A percentile compares a stretch with the other conserved stretches of the same genome.
Conservation (phyloP, 1,284 basidiomycete genomes). For the Naganishia cerealis region DNA sequence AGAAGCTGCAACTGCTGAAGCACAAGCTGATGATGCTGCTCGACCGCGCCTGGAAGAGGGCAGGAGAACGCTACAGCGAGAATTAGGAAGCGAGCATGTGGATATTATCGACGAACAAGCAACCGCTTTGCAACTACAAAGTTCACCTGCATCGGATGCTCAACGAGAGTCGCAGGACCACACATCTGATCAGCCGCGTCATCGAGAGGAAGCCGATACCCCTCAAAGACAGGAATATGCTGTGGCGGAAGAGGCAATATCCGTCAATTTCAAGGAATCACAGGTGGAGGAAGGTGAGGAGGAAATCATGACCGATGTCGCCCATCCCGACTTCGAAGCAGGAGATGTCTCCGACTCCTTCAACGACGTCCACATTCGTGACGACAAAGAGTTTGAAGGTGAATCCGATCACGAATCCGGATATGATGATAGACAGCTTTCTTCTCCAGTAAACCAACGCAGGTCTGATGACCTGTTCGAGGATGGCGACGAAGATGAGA, state of each 20-base stretch:
- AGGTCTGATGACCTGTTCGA: not conserved
- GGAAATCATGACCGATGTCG: not conserved
- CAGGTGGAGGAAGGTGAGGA: not conserved
- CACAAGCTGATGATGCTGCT: not conserved
- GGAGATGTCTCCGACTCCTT: not conserved
- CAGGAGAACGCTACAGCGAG: constrained; percentile 3
- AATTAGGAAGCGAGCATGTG: not conserved
- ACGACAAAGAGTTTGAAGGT: not conserved
- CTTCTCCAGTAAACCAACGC: not conserved
- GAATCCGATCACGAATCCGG: not conserved
- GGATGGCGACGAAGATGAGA: not conserved
- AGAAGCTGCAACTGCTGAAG: constrained; percentile 9
- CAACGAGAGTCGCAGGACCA: not conserved
- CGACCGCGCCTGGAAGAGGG: constrained; percentile 5
- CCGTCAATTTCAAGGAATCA: not conserved
- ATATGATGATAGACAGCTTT: not conserved
- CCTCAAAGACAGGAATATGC: not conserved
- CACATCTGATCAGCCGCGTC: not conserved
- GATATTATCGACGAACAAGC: not conserved
- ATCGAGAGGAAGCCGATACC: not conserved
- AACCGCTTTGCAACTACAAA: not conserved
- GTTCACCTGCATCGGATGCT: not conserved
- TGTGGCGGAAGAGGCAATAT: not conserved
- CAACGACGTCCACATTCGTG: not conserved
- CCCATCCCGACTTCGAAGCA: not conserved